Conservation (phyloP, 164 flowering plant species). For the Hamamelis virginiana region DNA sequence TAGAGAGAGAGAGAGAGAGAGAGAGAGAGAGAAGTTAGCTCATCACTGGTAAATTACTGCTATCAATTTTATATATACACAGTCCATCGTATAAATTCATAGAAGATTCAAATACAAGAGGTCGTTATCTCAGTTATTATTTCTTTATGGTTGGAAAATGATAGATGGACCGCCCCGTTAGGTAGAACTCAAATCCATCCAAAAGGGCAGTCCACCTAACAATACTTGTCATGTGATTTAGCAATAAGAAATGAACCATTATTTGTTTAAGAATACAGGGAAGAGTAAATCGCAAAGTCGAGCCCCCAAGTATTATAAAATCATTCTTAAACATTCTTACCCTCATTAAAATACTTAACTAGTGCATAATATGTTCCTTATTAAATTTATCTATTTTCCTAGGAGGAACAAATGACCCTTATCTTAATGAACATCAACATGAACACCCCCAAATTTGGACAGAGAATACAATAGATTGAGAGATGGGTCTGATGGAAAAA, state of each 20-base stretch:
- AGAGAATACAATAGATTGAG: background rate
- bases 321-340: too few species aligned
- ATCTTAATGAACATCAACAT: background rate
- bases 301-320: background rate
- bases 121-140: background rate
- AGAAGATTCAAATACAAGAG: too few species aligned
- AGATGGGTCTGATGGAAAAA: conserved; percentile 9
- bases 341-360: background rate
- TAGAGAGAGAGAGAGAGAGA: too few species aligned
- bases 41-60: too few species aligned
- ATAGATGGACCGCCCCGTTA: too few species aligned
- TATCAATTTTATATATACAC: too few species aligned
- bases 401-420: background rate
- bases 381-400: background rate
- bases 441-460: background rate
- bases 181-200: too few species aligned
- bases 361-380: too few species aligned
- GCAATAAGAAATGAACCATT: background rate
- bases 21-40: too few species aligned
- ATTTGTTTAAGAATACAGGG: conserved; percentile 5
- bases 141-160: too few species aligned
- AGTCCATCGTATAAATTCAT: too few species aligned
- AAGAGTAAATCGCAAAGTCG: background rate
- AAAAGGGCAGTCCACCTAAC: too few species aligned
- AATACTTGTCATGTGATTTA: background rate